A percentile compares a stretch with the other conserved stretches of the same genome.
These are phyloP conservation scores for Sicyos edulis DNA, from an alignment of 306 rosid species.

Conservation along the genomic window DNA sequence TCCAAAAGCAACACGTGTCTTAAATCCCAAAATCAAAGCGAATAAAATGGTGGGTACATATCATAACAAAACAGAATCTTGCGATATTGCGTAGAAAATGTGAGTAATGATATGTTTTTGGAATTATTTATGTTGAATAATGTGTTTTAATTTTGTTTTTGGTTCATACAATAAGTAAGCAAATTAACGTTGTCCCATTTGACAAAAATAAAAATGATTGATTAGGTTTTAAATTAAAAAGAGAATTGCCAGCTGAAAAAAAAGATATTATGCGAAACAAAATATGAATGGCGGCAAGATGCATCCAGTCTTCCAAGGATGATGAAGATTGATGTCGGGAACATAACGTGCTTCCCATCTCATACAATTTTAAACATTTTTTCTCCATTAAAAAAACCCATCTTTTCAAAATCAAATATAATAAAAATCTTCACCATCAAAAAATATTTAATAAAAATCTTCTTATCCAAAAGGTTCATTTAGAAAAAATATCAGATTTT, in stretches of 20 bases:
- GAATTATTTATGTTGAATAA: background rate
- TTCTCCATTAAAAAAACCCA: background rate
- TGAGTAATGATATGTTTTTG: too few species aligned
- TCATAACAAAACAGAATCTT: too few species aligned
- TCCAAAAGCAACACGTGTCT: too few species aligned
- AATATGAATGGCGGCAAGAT: constrained; percentile 15
- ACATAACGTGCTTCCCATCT: constrained; percentile 13
- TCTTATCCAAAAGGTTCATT: too few species aligned
- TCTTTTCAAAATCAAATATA: background rate
- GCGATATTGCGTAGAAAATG: too few species aligned
- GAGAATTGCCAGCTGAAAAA: background rate
- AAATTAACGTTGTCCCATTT: background rate
- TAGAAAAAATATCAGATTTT: too few species aligned
- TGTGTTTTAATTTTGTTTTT: background rate
- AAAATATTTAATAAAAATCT: background rate
- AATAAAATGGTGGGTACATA: too few species aligned
- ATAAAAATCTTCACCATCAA: too few species aligned
- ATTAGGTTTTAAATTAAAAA: background rate
- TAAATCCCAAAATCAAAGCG: too few species aligned
- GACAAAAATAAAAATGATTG: background rate
- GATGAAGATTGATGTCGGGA: constrained; percentile 12
- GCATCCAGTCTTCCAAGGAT: background rate
- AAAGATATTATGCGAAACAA: constrained; percentile 11
- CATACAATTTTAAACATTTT: background rate
- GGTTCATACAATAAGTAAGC: background rate